Evolutionary conservation across 2,329 filamentous ascomycete species (phyloP).

Genomic region (Tympanopsis confertula): DNA sequence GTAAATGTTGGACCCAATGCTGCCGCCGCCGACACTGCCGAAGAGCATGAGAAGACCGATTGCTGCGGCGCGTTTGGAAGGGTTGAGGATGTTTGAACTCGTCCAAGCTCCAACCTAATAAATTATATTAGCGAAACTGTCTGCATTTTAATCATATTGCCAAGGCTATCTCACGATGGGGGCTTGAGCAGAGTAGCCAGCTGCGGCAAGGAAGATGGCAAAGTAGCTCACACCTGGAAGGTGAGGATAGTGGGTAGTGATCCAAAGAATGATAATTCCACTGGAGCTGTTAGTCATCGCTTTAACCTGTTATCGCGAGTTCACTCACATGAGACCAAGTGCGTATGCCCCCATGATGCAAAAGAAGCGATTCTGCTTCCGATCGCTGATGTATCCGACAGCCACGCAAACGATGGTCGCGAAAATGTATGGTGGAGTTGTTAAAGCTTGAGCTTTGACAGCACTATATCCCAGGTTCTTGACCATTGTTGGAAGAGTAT

Average conservation of each 20-base stretch:
- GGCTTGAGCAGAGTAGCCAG: conserved; percentile 7
- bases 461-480: conserved; percentile 13
- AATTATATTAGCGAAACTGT: too few relatives aligned
- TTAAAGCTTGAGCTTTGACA: conserved; percentile 13
- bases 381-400: conserved; percentile 20
- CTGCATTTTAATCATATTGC: too few relatives aligned
- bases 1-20: conserved; percentile 10
- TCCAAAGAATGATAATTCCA: too few relatives aligned
- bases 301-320: too few relatives aligned
- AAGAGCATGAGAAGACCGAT: conserved; percentile 9
- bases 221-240: conserved; percentile 9
- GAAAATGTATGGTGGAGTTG: conserved; percentile 25
- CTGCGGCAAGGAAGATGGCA: conserved; percentile 10
- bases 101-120: too few relatives aligned
- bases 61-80: conserved; percentile 9
- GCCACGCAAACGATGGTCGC: conserved; percentile 18
- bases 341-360: conserved; percentile 9
- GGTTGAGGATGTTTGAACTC: conserved; percentile 11
- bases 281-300: too few relatives aligned
- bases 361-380: conserved; percentile 15
- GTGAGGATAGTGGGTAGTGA: conserved; percentile 7
- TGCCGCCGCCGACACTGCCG: conserved; percentile 6
- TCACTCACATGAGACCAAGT: conserved; percentile 8
- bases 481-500: conserved; percentile 15
- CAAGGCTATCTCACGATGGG: conserved; percentile 6